Base-by-base conservation (phyloP, 2,329 filamentous ascomycete genomes). In the Drechslerella coelobrocha region DNA sequence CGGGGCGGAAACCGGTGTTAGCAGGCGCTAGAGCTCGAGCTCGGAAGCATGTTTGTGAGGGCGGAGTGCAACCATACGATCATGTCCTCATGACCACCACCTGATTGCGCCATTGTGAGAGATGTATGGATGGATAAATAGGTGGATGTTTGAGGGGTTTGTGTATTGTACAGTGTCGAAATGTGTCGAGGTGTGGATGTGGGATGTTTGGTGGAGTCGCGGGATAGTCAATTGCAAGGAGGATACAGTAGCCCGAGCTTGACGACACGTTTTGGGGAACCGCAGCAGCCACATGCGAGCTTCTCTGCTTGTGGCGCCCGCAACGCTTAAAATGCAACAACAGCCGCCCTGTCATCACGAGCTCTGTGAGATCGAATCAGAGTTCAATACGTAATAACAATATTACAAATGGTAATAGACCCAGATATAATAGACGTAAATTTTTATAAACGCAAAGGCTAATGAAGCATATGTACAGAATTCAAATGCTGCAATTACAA, bases 71-170 rank as follows among this genome's bases (percentile, higher is more conserved):
- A 31, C 43, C 66, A 23, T 41, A 71, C 66, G 39, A 71, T 71
- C 66, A 71, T 71, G 59, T 71, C 66, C 66, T 71, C 66, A 60
- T 71, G 66, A 53, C 59, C 66, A 60, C 59, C 65, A 54, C 57
- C 66, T 45, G 66, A 51, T 60, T 71, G 66, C 53, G 66, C 66
- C 66, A 71, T 71, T 71, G 59, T 60, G 59, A 55, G 34, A 47
- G 8, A 55, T 63, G 27, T 62, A 21, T 63, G 51, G 37, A 17
- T 37, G 29, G 23, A 14, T 12, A 52, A 17, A 24, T 26, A 26
- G 31, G 17, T 26, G 8, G 52, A 10, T 34, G 34, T 47, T 59
- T 26, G 21, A n/a, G 59, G 37, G 50, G 9, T 41, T 60, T n/a
- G 62, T 48, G 55, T 47, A 48, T 31, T 53, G 23, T n/a, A 41